Evolutionary conservation across 2,329 filamentous ascomycete species (phyloP), one percentile per base, ranked within the genome.

Genomic region (Phialemonium atrogriseum): DNA sequence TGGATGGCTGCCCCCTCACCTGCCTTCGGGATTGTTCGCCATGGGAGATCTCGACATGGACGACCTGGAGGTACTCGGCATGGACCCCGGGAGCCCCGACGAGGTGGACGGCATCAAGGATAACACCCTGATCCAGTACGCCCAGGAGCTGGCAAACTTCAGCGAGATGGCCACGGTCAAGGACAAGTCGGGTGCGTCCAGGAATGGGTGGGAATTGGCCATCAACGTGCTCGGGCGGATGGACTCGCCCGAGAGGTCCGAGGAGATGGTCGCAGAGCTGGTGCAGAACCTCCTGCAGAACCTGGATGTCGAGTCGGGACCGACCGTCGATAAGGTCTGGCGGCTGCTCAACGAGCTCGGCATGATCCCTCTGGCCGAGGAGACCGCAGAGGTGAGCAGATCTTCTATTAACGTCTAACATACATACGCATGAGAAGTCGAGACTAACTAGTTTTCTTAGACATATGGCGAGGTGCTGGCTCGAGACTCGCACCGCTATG

Each of bases 171-270:
- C 59, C 1, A 46, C 59, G 4, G 37, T 42, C 8, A 46, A 43
- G 27, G 45, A 50, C 31, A 45, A 48, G 22, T 47, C 41, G 16
- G 55, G 46, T 14, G 52, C 55, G 10, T 49, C 56, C 10, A 64
- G 70, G 22, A 80, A 88, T 45, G 88, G 89, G 7, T 96, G 89
- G 89, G 86, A 95, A 59, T 61, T 95, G 49, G 83, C 87, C 0
- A 77, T 95, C 25, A 77, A 86, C 37, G 73, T 94, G 9, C 66
- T 95, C 27, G 84, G 83, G 8, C 77, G 89, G 33, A 71, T 96
- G 51, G 82, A 94, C 49, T 77, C 87, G 37, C 65, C 71, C 1
- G 66, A 75, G 29, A 71, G 74, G 30, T 84, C 84, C 7, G 80
- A 84, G 49, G 73, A 80, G 41, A 79, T 79, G 37, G 83, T 95